These are phyloP conservation scores for Mucor irregularis DNA, from an alignment of 371 early-diverging fungal species.

Conservation along the genomic window DNA sequence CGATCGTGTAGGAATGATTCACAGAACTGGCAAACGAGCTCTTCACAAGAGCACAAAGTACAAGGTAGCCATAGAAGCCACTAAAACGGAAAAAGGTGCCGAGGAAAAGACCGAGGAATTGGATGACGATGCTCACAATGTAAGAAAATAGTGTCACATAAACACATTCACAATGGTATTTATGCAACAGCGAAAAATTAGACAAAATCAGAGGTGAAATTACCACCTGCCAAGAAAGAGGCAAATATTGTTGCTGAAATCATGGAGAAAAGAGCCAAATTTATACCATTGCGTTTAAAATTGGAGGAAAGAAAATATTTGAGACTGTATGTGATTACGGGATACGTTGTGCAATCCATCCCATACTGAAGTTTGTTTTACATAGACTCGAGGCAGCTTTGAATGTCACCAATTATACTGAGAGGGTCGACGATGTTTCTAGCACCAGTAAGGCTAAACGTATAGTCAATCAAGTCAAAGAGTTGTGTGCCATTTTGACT, in stretches of 20 bases:
- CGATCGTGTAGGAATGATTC: conserved; percentile 60
- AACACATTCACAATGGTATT: background rate
- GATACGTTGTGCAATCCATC: background rate
- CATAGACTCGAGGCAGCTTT: conserved; percentile 84
- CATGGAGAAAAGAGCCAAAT: conserved; percentile 81
- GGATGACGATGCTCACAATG: conserved; percentile 11
- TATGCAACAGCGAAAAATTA: background rate
- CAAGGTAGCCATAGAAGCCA: background rate
- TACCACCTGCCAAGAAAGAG: background rate
- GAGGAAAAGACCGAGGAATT: background rate
- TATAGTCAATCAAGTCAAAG: conserved; percentile 93
- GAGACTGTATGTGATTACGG: conserved; percentile 62
- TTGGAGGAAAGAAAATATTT: conserved; percentile 86
- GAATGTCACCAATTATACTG: conserved; percentile 82
- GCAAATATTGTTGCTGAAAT: conserved; percentile 63
- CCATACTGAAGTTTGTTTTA: background rate
- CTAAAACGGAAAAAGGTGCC: background rate
- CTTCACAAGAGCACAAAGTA: conserved; percentile 56
- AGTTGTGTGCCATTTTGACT: conserved; percentile 90
- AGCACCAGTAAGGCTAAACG: conserved; percentile 83
- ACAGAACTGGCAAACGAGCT: conserved; percentile 82
- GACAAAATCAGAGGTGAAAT: background rate
- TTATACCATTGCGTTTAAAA: conserved; percentile 89
- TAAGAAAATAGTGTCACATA: background rate
- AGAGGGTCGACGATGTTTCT: conserved; percentile 90